These are phyloP conservation scores for Ananas comosus DNA, from an alignment of 176 grass and related monocot genomes.

Conservation along the genomic window DNA sequence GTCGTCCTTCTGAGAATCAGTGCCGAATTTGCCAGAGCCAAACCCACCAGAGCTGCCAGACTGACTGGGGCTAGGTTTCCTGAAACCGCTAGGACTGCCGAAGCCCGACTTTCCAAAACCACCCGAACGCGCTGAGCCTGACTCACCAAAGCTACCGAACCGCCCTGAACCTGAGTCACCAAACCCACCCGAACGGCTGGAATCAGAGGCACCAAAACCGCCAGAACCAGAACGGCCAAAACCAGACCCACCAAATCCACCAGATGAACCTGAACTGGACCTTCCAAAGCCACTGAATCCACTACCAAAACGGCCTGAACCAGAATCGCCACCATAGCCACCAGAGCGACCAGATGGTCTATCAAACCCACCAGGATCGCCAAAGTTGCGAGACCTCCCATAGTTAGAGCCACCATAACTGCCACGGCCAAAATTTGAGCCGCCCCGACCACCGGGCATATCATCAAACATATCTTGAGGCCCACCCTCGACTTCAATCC, in stretches of 20 bases:
- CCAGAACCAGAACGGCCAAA: slow-evolving; percentile 13
- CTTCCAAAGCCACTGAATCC: background rate
- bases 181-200: slow-evolving; percentile 33
- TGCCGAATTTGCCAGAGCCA: slow-evolving; percentile 22
- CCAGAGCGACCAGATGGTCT: slow-evolving; percentile 19
- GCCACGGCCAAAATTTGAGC: slow-evolving; percentile 35
- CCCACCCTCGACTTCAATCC: slow-evolving; percentile 39
- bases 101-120: slow-evolving; percentile 40
- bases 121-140: slow-evolving; percentile 10
- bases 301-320: slow-evolving; percentile 4
- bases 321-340: slow-evolving; percentile 14
- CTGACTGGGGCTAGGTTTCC: slow-evolving; percentile 6
- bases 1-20: slow-evolving; percentile 6
- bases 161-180: slow-evolving; percentile 25
- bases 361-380: slow-evolving; percentile 22
- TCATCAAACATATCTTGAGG: slow-evolving; percentile 56
- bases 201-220: slow-evolving; percentile 9
- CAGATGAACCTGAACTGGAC: background rate
- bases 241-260: background rate
- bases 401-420: slow-evolving; percentile 31
- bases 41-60: slow-evolving; percentile 15
- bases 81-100: slow-evolving; percentile 10
- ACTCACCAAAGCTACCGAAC: slow-evolving; percentile 31
- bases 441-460: slow-evolving; percentile 39
- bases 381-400: slow-evolving; percentile 30